These are phyloP conservation scores for Neoboletus brunneissimus DNA, from an alignment of 768 basidiomycete species.

Conservation along the genomic window DNA sequence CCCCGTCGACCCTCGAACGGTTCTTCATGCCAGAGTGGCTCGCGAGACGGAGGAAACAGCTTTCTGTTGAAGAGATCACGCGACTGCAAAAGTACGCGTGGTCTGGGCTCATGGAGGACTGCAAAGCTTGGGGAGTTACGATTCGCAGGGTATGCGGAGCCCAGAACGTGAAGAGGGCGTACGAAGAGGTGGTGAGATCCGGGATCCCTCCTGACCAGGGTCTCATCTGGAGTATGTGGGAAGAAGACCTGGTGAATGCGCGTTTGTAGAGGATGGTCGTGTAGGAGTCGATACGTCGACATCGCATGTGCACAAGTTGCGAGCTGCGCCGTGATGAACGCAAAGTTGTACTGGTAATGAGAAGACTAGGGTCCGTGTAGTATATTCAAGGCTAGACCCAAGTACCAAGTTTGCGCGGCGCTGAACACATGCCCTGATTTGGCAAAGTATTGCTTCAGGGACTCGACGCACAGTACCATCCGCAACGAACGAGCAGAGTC, in stretches of 20 bases:
- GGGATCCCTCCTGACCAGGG: conserved; percentile 57
- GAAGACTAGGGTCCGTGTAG: neutral
- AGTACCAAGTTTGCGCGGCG: neutral
- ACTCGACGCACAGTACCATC: neutral
- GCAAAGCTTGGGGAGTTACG: conserved; percentile 49
- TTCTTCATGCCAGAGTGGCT: conserved; percentile 78
- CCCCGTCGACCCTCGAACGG: conserved; percentile 35
- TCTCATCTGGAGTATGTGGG: conserved; percentile 68
- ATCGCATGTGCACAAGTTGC: neutral
- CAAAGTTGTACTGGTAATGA: neutral
- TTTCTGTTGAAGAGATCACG: conserved; percentile 47
- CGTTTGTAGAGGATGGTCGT: conserved; percentile 8
- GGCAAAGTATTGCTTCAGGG: conserved; percentile 3
- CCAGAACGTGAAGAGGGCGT: conserved; percentile 46
- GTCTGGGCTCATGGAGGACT: conserved; percentile 57
- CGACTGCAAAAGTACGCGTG: conserved; percentile 53
- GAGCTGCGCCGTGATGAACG: neutral
- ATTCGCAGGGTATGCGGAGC: conserved; percentile 49
- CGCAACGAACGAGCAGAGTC: conserved; percentile 5
- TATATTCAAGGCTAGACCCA: too few relatives aligned
- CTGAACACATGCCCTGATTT: conserved; percentile 6
- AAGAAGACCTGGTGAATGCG: conserved; percentile 21
- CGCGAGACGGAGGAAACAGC: conserved; percentile 47
- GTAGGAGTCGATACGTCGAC: neutral
- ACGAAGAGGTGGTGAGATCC: conserved; percentile 41